Evolutionary conservation across 108 stramenopile genomes (phyloP), one percentile per base, ranked within the genome.

Genomic region (Skeletonema menzelii): DNA sequence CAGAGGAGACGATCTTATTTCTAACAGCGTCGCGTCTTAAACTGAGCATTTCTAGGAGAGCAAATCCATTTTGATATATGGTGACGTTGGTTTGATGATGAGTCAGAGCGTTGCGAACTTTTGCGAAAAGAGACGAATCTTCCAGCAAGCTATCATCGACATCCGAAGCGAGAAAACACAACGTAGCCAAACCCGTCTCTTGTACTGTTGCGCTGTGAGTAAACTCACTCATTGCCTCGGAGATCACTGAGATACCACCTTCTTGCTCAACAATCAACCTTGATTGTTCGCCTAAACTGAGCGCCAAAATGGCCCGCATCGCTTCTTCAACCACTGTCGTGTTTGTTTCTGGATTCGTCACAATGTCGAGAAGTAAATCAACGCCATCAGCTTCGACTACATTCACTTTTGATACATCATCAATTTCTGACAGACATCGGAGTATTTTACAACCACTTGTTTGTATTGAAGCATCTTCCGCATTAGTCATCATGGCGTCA

Each of bases 311-410:
- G 28, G 59, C 28, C 15, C 47, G 38, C 40, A 58, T 61, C 17
- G 70, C 70, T 19, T 62, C 70, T 27, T 17, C 20, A 5, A 70
- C 14, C 46, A 61, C 24, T 5, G 8, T 32, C 15, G 12, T 40
- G 24, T 70, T 15, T 27, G 59, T 34, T 47, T 59, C 34, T 47
- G 46, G 40, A 22, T 44, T 70, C 24, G 61, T 47, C 70, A 70
- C n/a, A 5, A 49, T 61, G 30, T 60, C 59, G 7, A 70, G 27
- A 27, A 70, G 30, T 5, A 47, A 58, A 49, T 70, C 70, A 11
- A 70, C 59, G 6, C 59, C 70, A 61, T 70, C 70, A 17, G 35
- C 57, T 61, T 70, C 70, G 8, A 70, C 59, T 17, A 70, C 46
- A 26, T 17, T 22, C 17, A 70, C 32, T 27, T 34, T 62, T 0